Evolutionary conservation across 2,329 filamentous ascomycete species (phyloP), one percentile per base, ranked within the genome.

Genomic region (Falciphora oryzae): DNA sequence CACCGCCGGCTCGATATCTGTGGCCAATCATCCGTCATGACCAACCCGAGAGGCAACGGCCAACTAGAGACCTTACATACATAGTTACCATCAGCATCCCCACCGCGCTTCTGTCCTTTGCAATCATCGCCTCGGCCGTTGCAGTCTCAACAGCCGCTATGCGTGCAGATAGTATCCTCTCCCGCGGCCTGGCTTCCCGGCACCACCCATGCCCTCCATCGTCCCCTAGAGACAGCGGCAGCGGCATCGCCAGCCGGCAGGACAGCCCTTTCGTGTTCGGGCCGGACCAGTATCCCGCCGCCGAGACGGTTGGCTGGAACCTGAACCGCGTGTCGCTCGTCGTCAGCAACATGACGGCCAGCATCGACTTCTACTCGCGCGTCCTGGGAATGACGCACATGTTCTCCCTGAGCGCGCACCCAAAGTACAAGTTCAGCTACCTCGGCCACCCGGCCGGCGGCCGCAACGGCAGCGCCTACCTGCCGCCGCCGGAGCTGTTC

Each of bases 301-400:
- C 56, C 11, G 25, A 57, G 56, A 28, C 56, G 56, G 25, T 10
- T 6, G 56, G 56, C 25, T 57, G 56, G 53, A 28, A 28, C 56
- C n/a, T 57, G 16, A 57, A 28, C 53, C 56, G 28, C 25, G 25
- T 57, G 25, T 28, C 25, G 25, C 56, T 57, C 25, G 11, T 27
- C 25, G 56, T 57, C 25, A 29, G 56, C 18, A 28, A 57, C 56
- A 13, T 28, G 25, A 57, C 56, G 56, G 56, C 25, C 0, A 13
- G n/a, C 11, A 25, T 57, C 56, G 56, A 57, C n/a, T 57, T 57
- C 16, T 57, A 57, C 53, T n/a, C 25, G 22, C 22, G 53, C 53
- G 25, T 57, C 53, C 53, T 57, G 53, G 53, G 56, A 18, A 57
- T 28, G 56, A 57, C 56, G 25, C 56, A 57, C 56, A 28, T 28